phyloP scores from a whole-genome alignment of 208 protist genomes.

The Kentomonas sorsogonicus region DNA sequence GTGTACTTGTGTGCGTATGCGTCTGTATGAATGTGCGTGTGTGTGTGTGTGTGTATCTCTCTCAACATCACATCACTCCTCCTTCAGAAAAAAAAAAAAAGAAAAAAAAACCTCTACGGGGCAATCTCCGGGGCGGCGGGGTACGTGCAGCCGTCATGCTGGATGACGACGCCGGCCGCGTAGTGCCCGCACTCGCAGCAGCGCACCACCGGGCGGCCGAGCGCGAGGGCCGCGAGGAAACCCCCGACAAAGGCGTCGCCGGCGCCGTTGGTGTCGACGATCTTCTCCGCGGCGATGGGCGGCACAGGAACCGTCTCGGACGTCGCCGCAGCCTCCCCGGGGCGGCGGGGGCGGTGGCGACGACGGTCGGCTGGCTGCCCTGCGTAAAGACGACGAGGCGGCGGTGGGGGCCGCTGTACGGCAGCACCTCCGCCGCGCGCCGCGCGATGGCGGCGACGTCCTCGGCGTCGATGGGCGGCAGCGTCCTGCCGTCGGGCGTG shows the following conservation, averaged over 20 bases:
- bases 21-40: not conserved
- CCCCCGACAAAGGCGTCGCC: slow-evolving; percentile 98
- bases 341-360: slow-evolving; percentile 55
- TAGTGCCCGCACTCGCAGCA: slow-evolving; percentile 91
- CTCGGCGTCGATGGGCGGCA: too few relatives aligned
- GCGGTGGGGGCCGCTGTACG: slow-evolving; percentile 75
- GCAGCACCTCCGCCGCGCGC: slow-evolving; percentile 51
- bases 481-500: too few relatives aligned
- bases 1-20: slow-evolving; percentile 12
- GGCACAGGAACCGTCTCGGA: slow-evolving; percentile 50
- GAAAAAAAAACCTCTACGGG: too few relatives aligned
- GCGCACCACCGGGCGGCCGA: slow-evolving; percentile 47
- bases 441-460: slow-evolving; percentile 83
- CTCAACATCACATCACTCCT: not conserved
- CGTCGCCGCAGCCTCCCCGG: too few relatives aligned
- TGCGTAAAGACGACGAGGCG: slow-evolving; percentile 95
- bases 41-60: not conserved
- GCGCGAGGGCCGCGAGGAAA: slow-evolving; percentile 89
- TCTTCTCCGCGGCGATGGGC: slow-evolving; percentile 72
- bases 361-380: slow-evolving; percentile 84
- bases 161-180: slow-evolving; percentile 88
- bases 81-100: too few relatives aligned
- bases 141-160: slow-evolving; percentile 91
- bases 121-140: slow-evolving; percentile 70
- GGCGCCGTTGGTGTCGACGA: slow-evolving; percentile 97